phyloP scores from a whole-genome alignment of 768 basidiomycete genomes.

The Termitomyces sp. region DNA sequence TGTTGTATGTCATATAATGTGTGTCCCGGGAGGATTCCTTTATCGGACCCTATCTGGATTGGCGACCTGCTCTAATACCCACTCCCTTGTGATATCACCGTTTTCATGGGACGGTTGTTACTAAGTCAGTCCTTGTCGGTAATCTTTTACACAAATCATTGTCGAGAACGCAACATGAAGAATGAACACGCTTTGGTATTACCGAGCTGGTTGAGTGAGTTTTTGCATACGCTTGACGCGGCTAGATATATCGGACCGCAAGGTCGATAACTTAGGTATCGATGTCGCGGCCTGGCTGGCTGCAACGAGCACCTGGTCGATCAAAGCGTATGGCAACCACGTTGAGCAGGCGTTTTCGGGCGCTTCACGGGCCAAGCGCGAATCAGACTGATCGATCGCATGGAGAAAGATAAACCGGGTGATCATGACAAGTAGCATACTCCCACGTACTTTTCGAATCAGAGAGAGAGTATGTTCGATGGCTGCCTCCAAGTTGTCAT shows the following conservation, averaged over 20 bases:
- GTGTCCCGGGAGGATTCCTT: conserved; percentile 33
- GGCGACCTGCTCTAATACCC: conserved; percentile 2
- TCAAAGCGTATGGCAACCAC: conserved; percentile 81
- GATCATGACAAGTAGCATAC: conserved; percentile 5
- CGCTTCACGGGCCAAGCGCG: conserved; percentile 48
- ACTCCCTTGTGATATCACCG: neutral
- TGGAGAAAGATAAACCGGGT: conserved; percentile 12
- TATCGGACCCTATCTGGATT: conserved; percentile 7
- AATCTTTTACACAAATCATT: neutral
- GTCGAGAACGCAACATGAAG: neutral
- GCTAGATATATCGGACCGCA: conserved; percentile 60
- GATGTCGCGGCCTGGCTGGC: conserved; percentile 50
- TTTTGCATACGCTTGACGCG: conserved; percentile 72
- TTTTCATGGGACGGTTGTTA: neutral
- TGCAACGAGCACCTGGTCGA: conserved; percentile 78
- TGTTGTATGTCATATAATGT: conserved; percentile 22
- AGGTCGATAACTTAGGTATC: conserved; percentile 46
- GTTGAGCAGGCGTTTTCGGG: conserved; percentile 58
- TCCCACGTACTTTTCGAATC: conserved; percentile 60
- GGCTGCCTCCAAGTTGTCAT: conserved; percentile 77
- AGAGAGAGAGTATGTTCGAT: conserved; percentile 70
- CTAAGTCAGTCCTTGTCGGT: neutral
- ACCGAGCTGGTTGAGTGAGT: conserved; percentile 34
- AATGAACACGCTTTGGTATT: neutral
- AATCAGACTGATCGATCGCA: conserved; percentile 45